Evolutionary conservation across 2,329 filamentous ascomycete genomes (phyloP).

Genomic region (Eutypella sp.): DNA sequence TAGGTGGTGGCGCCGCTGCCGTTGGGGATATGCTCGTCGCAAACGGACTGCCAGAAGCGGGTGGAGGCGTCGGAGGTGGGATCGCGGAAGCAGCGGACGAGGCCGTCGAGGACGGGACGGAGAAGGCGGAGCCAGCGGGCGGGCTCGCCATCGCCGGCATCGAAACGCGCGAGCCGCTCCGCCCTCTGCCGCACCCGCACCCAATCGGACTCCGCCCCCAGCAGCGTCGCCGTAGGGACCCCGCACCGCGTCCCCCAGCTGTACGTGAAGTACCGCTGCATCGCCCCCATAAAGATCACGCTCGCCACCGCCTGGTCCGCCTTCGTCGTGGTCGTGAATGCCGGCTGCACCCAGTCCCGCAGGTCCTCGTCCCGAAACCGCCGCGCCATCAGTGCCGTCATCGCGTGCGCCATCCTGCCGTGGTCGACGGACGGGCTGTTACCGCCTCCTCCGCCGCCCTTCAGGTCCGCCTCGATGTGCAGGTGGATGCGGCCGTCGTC

Average conservation of each 20-base stretch:
- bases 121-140: conserved; percentile 16
- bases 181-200: conserved; percentile 14
- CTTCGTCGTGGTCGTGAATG: conserved; percentile 39
- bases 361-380: conserved; percentile 33
- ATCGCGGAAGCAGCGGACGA: conserved; percentile 22
- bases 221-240: conserved; percentile 42
- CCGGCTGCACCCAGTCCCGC: conserved; percentile 36
- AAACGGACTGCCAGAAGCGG: conserved; percentile 25
- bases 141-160: conserved; percentile 14
- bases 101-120: conserved; percentile 19
- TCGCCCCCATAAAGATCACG: conserved; percentile 38
- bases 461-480: conserved; percentile 10
- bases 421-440: conserved; percentile 14
- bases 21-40: conserved; percentile 20
- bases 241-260: conserved; percentile 30
- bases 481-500: conserved; percentile 20
- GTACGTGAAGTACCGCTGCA: conserved; percentile 39
- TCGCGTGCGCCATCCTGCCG: conserved; percentile 27
- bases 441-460: not conserved
- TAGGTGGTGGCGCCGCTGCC: conserved; percentile 25
- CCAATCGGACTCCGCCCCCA: conserved; percentile 40
- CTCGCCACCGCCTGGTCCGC: conserved; percentile 33
- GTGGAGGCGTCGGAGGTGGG: conserved; percentile 12
- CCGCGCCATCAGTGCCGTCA: conserved; percentile 31
- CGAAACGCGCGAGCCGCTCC: conserved; percentile 12